These are phyloP conservation scores for Chaetoceros tenuissimus DNA, from an alignment of 108 stramenopile species.

Conservation along the genomic window DNA sequence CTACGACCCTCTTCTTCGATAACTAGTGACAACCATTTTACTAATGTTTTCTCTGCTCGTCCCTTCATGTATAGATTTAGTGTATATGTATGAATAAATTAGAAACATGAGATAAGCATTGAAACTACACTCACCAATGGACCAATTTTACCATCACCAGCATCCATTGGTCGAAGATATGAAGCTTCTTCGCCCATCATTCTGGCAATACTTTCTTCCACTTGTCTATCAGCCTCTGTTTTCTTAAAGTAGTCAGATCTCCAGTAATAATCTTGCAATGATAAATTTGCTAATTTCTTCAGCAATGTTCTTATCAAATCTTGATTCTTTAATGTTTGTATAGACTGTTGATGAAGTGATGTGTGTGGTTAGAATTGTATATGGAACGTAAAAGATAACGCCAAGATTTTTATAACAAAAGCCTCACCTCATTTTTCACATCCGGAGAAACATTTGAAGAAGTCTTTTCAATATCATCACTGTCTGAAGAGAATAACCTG, in stretches of 20 bases:
- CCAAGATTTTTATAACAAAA: too few relatives aligned
- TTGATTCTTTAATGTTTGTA: too few relatives aligned
- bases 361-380: too few relatives aligned
- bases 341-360: too few relatives aligned
- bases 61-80: conserved; percentile 27
- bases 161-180: conserved; percentile 85
- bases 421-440: too few relatives aligned
- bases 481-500: too few relatives aligned
- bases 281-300: conserved; percentile 40
- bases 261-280: conserved; percentile 75
- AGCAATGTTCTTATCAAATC: background rate
- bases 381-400: too few relatives aligned
- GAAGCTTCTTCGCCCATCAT: conserved; percentile 75
- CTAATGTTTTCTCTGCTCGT: conserved; percentile 52
- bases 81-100: conserved; percentile 3
- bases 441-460: too few relatives aligned
- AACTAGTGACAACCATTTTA: conserved; percentile 58
- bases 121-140: conserved; percentile 43
- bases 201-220: conserved; percentile 59
- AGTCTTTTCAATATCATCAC: too few relatives aligned
- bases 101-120: background rate
- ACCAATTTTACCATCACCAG: conserved; percentile 49
- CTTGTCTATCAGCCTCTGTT: conserved; percentile 68
- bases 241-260: conserved; percentile 59
- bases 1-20: conserved; percentile 81